phyloP scores from a whole-genome alignment of 148 eudicot species.

The Chenopodium suecicum region DNA sequence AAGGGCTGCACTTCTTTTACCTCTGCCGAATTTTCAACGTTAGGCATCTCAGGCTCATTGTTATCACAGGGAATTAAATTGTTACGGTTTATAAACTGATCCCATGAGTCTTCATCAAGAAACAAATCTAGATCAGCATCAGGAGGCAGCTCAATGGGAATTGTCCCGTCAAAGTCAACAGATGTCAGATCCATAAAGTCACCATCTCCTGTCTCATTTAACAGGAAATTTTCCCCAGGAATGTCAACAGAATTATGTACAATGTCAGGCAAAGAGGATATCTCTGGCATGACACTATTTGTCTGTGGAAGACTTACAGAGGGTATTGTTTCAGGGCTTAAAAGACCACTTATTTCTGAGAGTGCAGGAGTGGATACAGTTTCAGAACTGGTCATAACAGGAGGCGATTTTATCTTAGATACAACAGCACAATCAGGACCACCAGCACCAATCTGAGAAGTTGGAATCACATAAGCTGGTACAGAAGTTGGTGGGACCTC shows the following conservation, averaged over 20 bases:
- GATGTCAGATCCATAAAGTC: constrained; percentile 39
- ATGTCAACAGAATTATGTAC: constrained; percentile 27
- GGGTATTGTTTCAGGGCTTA: constrained; percentile 24
- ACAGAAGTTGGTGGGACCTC: constrained; percentile 46
- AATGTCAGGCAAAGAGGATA: constrained; percentile 35
- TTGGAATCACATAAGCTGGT: constrained; percentile 16
- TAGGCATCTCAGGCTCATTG: constrained; percentile 39
- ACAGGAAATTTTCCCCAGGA: constrained; percentile 29
- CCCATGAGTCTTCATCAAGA: constrained; percentile 41
- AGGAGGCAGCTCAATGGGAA: constrained; percentile 34
- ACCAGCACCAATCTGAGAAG: constrained; percentile 17
- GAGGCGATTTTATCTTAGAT: constrained; percentile 29
- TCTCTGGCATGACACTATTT: constrained; percentile 31
- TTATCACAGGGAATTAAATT: constrained; percentile 36
- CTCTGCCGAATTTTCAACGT: constrained; percentile 31
- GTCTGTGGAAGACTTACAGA: constrained; percentile 28
- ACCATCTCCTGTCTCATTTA: constrained; percentile 25
- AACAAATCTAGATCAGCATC: constrained; percentile 39
- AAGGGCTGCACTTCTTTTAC: constrained; percentile 40
- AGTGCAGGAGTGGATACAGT: constrained; percentile 23
- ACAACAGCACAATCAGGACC: constrained; percentile 26
- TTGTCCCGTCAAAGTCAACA: constrained; percentile 26
- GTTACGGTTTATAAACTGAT: constrained; percentile 31
- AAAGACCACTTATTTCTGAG: constrained; percentile 27
- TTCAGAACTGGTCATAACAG: constrained; percentile 34